Conservation (phyloP, 1,284 basidiomycete genomes). For the Vanrija sp. region DNA sequence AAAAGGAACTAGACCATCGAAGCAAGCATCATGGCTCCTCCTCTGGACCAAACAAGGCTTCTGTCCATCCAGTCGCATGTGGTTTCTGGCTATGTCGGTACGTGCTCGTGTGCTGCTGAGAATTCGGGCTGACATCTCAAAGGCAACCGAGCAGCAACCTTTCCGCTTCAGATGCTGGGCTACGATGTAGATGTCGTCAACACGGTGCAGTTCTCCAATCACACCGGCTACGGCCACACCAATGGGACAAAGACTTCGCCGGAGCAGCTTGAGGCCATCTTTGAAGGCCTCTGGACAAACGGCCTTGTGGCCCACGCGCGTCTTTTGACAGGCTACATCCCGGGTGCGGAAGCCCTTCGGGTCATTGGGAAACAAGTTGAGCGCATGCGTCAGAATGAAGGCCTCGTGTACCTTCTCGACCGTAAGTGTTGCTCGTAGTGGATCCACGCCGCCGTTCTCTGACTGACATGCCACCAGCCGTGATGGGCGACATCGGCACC, state of each 20-base stretch:
- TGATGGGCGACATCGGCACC: constrained; percentile 82
- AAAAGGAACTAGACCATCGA: neutral
- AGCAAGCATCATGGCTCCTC: constrained; percentile 57
- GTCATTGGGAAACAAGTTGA: constrained; percentile 64
- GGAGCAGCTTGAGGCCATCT: constrained; percentile 64
- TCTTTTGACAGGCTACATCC: constrained; percentile 84
- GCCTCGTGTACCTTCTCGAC: constrained; percentile 80
- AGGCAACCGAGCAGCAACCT: constrained; percentile 76
- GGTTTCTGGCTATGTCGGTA: constrained; percentile 90
- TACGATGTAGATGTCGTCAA: constrained; percentile 97
- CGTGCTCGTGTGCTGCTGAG: constrained; percentile 26
- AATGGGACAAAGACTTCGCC: constrained; percentile 70
- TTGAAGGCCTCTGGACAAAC: constrained; percentile 64
- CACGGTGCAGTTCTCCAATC: constrained; percentile 86
- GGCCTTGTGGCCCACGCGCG: constrained; percentile 62
- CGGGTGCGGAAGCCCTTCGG: constrained; percentile 71
- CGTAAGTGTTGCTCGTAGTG: constrained; percentile 56
- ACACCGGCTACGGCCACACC: constrained; percentile 74
- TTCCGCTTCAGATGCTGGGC: constrained; percentile 89
- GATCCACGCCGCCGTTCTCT: neutral
- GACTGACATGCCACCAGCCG: constrained; percentile 53
- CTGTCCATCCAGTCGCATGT: constrained; percentile 84
- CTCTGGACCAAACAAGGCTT: constrained; percentile 42
- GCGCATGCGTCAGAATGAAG: constrained; percentile 32
- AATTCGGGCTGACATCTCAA: neutral